A percentile compares a stretch with the other conserved stretches of the same genome.
phyloP scores from a whole-genome alignment of 768 basidiomycete species.

The Phylloporus scabripes region DNA sequence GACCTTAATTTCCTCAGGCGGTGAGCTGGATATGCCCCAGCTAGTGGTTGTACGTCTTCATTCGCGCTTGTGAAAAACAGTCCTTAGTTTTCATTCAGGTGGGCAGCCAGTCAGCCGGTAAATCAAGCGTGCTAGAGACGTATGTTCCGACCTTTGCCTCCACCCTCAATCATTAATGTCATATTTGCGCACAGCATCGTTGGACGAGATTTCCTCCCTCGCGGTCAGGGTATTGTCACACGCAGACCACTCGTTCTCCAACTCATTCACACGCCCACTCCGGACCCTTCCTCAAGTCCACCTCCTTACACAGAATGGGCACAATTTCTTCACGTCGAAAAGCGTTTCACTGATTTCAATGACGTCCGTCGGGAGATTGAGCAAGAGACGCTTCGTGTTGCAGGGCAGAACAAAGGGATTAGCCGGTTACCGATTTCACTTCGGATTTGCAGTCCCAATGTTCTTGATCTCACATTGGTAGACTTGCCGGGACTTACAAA shows the following conservation, averaged over 20 bases:
- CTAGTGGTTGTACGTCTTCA: constrained; percentile 68
- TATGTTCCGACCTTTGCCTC: constrained; percentile 36
- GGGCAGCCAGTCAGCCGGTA: constrained; percentile 94
- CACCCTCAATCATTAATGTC: neutral
- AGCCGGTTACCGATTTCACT: constrained; percentile 94
- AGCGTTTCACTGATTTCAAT: constrained; percentile 91
- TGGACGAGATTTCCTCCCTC: constrained; percentile 84
- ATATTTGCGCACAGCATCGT: constrained; percentile 61
- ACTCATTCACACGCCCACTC: constrained; percentile 83
- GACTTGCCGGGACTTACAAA: constrained; percentile 97
- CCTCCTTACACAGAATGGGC: constrained; percentile 76
- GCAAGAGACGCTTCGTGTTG: constrained; percentile 94
- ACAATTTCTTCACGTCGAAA: constrained; percentile 96
- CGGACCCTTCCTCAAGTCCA: constrained; percentile 41
- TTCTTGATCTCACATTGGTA: constrained; percentile 92
- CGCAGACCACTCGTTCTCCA: constrained; percentile 93
- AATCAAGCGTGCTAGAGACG: constrained; percentile 96
- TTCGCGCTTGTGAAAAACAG: neutral
- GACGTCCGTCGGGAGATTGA: constrained; percentile 97
- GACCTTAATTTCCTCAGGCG: constrained; percentile 43
- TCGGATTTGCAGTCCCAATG: constrained; percentile 92
- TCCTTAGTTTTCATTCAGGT: constrained; percentile 46
- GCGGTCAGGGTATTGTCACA: constrained; percentile 93
- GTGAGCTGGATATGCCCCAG: constrained; percentile 91
- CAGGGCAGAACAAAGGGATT: constrained; percentile 98